These are phyloP conservation scores for Apophysomyces sp. DNA, from an alignment of 371 early-diverging fungal genomes.

Conservation along the genomic window DNA sequence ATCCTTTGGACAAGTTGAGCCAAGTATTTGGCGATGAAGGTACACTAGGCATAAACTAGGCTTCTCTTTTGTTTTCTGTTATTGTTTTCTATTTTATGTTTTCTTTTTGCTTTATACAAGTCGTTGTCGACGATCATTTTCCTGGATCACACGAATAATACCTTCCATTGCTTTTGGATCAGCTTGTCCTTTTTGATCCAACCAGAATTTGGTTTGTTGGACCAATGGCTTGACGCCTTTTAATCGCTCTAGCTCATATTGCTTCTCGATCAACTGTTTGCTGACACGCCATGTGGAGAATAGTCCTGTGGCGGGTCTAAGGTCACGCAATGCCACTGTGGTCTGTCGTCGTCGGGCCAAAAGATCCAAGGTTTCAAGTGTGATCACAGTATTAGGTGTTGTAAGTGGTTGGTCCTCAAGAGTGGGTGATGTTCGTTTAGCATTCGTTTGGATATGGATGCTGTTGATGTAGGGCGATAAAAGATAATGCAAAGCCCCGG, in stretches of 20 bases:
- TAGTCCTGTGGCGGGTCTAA: conserved; percentile 21
- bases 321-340: conserved; percentile 30
- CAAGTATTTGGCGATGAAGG: background rate
- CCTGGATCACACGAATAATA: conserved; percentile 36
- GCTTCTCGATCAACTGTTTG: conserved; percentile 15
- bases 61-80: background rate
- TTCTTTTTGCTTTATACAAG: conserved; percentile 11
- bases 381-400: conserved; percentile 38
- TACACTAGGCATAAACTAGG: background rate
- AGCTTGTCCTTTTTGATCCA: conserved; percentile 40
- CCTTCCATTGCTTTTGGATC: conserved; percentile 35
- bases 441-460: conserved; percentile 26
- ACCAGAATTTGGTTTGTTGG: conserved; percentile 41
- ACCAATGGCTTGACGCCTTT: conserved; percentile 15
- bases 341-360: conserved; percentile 29
- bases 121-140: conserved; percentile 23
- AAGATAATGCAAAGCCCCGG: conserved; percentile 43
- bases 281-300: conserved; percentile 41
- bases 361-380: conserved; percentile 43
- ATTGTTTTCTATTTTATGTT: conserved; percentile 8
- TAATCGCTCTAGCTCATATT: conserved; percentile 14
- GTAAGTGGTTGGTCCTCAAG: conserved; percentile 8
- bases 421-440: background rate
- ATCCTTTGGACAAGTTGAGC: conserved; percentile 36
- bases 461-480: conserved; percentile 42